Conservation (phyloP, 2,329 filamentous ascomycete species). For the Chrysoporthe cubensis region DNA sequence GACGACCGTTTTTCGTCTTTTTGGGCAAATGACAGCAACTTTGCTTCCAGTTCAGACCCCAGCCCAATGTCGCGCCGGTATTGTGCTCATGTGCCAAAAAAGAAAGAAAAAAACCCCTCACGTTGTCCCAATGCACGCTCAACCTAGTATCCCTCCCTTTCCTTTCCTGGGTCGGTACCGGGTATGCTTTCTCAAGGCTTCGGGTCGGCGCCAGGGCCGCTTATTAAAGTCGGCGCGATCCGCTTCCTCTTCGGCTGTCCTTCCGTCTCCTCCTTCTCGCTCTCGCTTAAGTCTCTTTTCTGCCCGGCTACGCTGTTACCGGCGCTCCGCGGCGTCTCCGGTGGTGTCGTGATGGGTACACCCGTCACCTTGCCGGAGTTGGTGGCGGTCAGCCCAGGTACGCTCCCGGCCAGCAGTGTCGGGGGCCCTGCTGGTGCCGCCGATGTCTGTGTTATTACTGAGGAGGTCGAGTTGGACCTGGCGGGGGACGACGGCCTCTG, state of each 20-base stretch:
- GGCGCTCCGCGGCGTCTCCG: conserved; percentile 77
- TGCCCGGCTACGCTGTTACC: conserved; percentile 57
- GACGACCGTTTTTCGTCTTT: background rate
- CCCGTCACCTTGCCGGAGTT: conserved; percentile 66
- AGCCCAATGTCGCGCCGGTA: no score
- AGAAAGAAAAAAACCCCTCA: background rate
- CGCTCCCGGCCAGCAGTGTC: conserved; percentile 74
- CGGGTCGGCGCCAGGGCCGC: conserved; percentile 29
- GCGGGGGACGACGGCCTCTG: conserved; percentile 77
- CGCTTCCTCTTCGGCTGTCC: conserved; percentile 69
- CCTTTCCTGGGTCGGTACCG: no score
- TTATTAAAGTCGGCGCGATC: conserved; percentile 69
- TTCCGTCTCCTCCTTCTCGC: conserved; percentile 53
- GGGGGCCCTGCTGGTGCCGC: conserved; percentile 56
- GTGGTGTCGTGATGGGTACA: conserved; percentile 84
- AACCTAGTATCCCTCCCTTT: background rate
- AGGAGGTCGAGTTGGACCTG: conserved; percentile 84
- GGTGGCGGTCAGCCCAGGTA: conserved; percentile 76
- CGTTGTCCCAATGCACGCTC: background rate
- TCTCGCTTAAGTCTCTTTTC: conserved; percentile 62
- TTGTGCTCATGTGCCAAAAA: background rate
- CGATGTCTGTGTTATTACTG: conserved; percentile 69
- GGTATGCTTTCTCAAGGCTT: conserved; percentile 9
- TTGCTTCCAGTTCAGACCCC: background rate
- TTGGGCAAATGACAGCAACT: background rate